Conservation (phyloP, 768 basidiomycete species). For the Coprinopsis marcescibilis region DNA sequence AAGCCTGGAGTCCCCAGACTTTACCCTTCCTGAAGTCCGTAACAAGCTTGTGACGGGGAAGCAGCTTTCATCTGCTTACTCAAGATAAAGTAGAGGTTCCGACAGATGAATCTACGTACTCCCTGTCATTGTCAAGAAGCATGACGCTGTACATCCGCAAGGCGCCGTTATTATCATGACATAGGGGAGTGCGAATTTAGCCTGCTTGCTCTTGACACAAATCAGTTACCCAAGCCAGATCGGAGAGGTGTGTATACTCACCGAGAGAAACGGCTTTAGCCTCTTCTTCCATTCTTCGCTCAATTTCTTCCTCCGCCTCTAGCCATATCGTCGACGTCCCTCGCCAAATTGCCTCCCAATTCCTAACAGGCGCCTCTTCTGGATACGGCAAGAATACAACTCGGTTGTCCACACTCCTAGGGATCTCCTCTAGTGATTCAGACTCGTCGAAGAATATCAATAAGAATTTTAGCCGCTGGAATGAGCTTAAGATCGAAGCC, state of each 20-base stretch:
- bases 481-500: conserved; percentile 21
- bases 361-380: conserved; percentile 20
- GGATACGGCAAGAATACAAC: conserved; percentile 30
- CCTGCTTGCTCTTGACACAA: neutral
- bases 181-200: neutral
- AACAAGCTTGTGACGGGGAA: too few species aligned
- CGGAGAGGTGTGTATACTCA: neutral
- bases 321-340: conserved; percentile 24
- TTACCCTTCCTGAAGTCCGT: too few species aligned
- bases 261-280: conserved; percentile 1
- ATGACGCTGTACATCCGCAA: neutral
- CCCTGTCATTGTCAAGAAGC: too few species aligned
- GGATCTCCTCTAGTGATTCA: conserved; percentile 19
- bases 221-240: neutral
- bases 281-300: conserved; percentile 7
- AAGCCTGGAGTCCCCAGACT: too few species aligned
- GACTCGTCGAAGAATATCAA: conserved; percentile 23
- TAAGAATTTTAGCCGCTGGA: conserved; percentile 21
- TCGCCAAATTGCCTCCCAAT: conserved; percentile 30
- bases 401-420: conserved; percentile 20
- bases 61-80: too few species aligned
- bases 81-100: too few species aligned
- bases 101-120: too few species aligned
- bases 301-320: conserved; percentile 26
- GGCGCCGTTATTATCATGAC: neutral